Evolutionary conservation across 2,329 filamentous ascomycete species (phyloP).

Genomic region (Didymosphaeria variabile): DNA sequence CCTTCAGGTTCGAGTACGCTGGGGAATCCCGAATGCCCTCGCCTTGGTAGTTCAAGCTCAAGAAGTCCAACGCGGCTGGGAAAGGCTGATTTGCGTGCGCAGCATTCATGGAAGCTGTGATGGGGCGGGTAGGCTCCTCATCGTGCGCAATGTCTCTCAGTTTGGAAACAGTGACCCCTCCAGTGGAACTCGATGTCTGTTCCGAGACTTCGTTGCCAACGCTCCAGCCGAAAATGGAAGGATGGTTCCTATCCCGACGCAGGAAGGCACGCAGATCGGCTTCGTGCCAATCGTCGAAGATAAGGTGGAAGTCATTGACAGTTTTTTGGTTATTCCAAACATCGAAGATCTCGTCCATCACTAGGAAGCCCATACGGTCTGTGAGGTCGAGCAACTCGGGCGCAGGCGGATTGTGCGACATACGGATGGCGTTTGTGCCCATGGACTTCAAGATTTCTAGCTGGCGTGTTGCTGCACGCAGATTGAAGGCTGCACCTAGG

Average conservation of each 20-base stretch:
- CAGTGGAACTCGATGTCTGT: conserved; percentile 50
- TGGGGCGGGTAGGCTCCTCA: conserved; percentile 60
- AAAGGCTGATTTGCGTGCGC: conserved; percentile 55
- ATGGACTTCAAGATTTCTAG: conserved; percentile 60
- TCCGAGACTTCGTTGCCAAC: conserved; percentile 64
- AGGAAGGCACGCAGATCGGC: conserved; percentile 61
- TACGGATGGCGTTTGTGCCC: conserved; percentile 61
- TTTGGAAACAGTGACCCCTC: conserved; percentile 41
- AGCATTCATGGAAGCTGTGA: conserved; percentile 59
- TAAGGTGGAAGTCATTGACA: conserved; percentile 60
- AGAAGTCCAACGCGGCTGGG: conserved; percentile 55
- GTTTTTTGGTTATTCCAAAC: conserved; percentile 59
- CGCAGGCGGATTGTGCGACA: conserved; percentile 63
- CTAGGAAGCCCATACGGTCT: conserved; percentile 60
- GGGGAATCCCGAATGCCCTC: conserved; percentile 54
- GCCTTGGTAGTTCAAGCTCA: conserved; percentile 65
- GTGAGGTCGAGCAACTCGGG: conserved; percentile 61
- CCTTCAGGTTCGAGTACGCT: conserved; percentile 40
- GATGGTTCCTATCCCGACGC: conserved; percentile 64
- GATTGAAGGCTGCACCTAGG: conserved; percentile 61
- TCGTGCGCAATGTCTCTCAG: conserved; percentile 55
- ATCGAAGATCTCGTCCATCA: conserved; percentile 65
- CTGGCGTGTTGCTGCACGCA: conserved; percentile 58
- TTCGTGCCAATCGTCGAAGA: conserved; percentile 64
- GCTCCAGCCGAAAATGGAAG: conserved; percentile 63